Base-by-base conservation (phyloP, 345 rosid genomes). In the Pistacia integerrima region DNA sequence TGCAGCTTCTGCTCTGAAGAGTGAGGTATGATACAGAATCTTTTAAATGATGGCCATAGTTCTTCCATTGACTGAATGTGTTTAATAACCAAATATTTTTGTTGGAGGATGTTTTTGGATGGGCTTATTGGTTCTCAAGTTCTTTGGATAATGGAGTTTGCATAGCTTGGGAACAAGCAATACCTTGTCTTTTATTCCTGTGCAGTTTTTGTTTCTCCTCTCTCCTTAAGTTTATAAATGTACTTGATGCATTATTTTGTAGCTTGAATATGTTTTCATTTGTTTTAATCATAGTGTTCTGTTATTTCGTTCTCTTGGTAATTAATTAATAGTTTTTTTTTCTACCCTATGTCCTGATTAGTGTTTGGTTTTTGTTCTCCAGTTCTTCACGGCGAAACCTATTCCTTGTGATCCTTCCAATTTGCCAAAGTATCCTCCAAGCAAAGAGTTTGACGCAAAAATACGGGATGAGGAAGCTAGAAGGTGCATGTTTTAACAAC, bases 361-460 rank as follows among this genome's bases (percentile, higher is more conserved):
- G 66, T 36, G 60, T 77, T 72, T 89, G 77, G 64, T 57, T 70
- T 36, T 33, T 66, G 67, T 77, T 78, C 55, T 78, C 54, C 90
- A 93, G 97, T 96, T 96, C 91, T 92, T 96, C 73, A 70, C 81
- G n/a, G 81, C 81, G 44, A 93, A 87, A 76, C 99, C 99, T 30
- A 83, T 92, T 80, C 98, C 99, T 13, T 96, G 99, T 82, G 89
- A 90, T 82, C 98, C 99, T 81, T 92, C 93, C 72, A 93, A 93
- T 80, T 89, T 96, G 89, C 99, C 98, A 2, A 92, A 85, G 82
- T 96, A 93, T 88, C 97, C 98, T 79, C 97, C 99, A 41, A 93
- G 97, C 92, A 92, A 93, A 88, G 98, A 92, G 85, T 88, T 95
- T 51, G 98, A 95, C 80, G 99, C 97, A n/a, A 95, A 94, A 82